phyloP scores from a whole-genome alignment of 108 stramenopile species.

The Nannochloropsis salina region DNA sequence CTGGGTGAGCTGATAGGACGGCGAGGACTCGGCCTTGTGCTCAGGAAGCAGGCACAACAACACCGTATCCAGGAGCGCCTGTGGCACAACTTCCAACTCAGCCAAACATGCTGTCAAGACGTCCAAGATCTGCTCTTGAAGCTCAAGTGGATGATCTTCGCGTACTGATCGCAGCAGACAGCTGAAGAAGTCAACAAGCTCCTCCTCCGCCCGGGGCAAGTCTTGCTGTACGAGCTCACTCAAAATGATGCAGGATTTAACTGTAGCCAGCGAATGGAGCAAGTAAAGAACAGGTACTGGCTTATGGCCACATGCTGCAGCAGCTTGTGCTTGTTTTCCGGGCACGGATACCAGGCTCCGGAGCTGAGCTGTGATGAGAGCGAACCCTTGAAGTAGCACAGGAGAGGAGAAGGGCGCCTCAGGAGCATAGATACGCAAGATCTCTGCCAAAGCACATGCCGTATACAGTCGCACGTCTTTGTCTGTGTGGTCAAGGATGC shows the following conservation, averaged over 20 bases:
- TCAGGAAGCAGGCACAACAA: constrained; percentile 46
- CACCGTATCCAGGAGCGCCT: constrained; percentile 49
- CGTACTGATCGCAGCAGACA: constrained; percentile 43
- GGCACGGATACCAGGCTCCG: constrained; percentile 34
- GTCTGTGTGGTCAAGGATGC: constrained; percentile 41
- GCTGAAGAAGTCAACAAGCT: constrained; percentile 42
- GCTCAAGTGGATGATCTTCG: constrained; percentile 13
- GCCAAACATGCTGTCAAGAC: constrained; percentile 36
- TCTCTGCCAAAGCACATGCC: constrained; percentile 50
- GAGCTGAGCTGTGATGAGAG: constrained; percentile 41
- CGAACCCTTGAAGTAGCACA: constrained; percentile 33
- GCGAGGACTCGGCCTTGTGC: constrained; percentile 39
- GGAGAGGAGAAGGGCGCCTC: constrained; percentile 45
- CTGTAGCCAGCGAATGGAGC: constrained; percentile 35
- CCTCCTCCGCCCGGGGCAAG: constrained; percentile 44
- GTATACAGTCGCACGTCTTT: constrained; percentile 39
- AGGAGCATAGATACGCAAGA: constrained; percentile 53
- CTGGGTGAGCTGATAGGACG: constrained; percentile 35
- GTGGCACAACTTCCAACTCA: constrained; percentile 43
- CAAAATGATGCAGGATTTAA: constrained; percentile 51
- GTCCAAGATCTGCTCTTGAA: constrained; percentile 25
- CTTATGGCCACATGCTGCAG: neutral
- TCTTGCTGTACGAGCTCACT: constrained; percentile 43
- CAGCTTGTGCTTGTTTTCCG: neutral
- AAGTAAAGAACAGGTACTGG: constrained; percentile 23